These are phyloP conservation scores for Coemansia sp. DNA, from an alignment of 192 early-diverging fungal species.

Conservation along the genomic window DNA sequence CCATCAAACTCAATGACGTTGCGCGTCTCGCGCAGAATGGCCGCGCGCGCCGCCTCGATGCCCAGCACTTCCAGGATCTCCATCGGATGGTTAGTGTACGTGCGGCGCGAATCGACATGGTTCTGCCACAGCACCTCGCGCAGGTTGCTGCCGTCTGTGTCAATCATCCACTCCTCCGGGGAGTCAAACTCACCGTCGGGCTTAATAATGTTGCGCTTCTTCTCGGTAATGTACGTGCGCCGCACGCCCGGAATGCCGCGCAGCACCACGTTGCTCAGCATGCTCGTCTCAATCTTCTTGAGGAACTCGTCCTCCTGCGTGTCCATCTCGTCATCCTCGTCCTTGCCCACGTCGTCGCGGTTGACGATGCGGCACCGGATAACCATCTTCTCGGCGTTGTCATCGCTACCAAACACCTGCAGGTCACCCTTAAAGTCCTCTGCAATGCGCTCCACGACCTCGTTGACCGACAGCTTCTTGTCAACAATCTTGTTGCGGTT, in stretches of 20 bases:
- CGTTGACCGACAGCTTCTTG: slow-evolving; percentile 83
- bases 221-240: slow-evolving; percentile 66
- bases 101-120: slow-evolving; percentile 76
- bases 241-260: slow-evolving; percentile 85
- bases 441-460: slow-evolving; percentile 75
- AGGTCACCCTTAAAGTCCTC: slow-evolving; percentile 78
- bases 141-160: slow-evolving; percentile 93
- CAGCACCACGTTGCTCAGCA: slow-evolving; percentile 83
- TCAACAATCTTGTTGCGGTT: slow-evolving; percentile 83
- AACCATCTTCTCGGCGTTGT: slow-evolving; percentile 85
- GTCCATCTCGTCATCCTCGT: slow-evolving; percentile 53
- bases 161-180: slow-evolving; percentile 74
- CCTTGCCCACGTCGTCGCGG: slow-evolving; percentile 57
- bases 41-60: slow-evolving; percentile 93
- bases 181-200: slow-evolving; percentile 62
- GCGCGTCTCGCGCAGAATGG: slow-evolving; percentile 86
- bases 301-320: slow-evolving; percentile 88
- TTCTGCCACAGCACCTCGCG: slow-evolving; percentile 80
- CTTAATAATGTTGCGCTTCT: slow-evolving; percentile 39
- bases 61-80: slow-evolving; percentile 92
- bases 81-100: slow-evolving; percentile 89
- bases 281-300: slow-evolving; percentile 77
- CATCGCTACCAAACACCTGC: slow-evolving; percentile 81
- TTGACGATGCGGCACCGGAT: slow-evolving; percentile 84
- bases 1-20: slow-evolving; percentile 93